These are phyloP conservation scores for Xerocomus amazonicus DNA, from an alignment of 1,284 basidiomycete genomes.

Conservation along the genomic window DNA sequence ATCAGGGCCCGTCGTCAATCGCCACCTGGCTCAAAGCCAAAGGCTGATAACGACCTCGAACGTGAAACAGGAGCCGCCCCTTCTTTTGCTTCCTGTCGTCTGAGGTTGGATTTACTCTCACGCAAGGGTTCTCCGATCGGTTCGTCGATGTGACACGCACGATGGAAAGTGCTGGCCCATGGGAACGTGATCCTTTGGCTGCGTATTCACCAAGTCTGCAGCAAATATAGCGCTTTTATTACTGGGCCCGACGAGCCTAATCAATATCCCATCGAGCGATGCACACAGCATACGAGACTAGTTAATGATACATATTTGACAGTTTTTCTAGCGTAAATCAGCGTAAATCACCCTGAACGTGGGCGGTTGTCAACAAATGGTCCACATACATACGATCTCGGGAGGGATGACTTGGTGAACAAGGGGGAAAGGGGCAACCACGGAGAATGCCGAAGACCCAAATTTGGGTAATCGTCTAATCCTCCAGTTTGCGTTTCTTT, in stretches of 20 bases:
- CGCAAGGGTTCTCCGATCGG: neutral
- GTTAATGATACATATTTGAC: slow-evolving; percentile 1
- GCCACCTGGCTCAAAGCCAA: neutral
- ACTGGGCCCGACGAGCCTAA: slow-evolving; percentile 7
- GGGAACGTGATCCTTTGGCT: neutral
- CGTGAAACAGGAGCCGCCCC: neutral
- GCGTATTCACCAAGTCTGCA: neutral
- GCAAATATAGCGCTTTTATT: neutral
- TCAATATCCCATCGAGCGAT: neutral
- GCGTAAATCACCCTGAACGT: neutral
- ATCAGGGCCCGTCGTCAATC: neutral
- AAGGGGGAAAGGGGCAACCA: neutral
- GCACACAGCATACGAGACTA: neutral
- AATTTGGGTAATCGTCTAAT: slow-evolving; percentile 3
- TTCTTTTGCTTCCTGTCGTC: too few relatives aligned
- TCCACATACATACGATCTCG: neutral
- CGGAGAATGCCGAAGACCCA: neutral
- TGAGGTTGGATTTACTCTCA: neutral
- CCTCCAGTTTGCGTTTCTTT: slow-evolving; percentile 27
- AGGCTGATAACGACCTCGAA: neutral
- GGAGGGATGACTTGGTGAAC: neutral
- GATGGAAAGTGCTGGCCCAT: neutral
- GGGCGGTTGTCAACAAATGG: neutral
- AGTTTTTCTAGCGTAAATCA: neutral
- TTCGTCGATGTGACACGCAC: neutral